Conservation (phyloP, 2,329 filamentous ascomycete genomes). For the Aspergillus oerlinghausenensis region DNA sequence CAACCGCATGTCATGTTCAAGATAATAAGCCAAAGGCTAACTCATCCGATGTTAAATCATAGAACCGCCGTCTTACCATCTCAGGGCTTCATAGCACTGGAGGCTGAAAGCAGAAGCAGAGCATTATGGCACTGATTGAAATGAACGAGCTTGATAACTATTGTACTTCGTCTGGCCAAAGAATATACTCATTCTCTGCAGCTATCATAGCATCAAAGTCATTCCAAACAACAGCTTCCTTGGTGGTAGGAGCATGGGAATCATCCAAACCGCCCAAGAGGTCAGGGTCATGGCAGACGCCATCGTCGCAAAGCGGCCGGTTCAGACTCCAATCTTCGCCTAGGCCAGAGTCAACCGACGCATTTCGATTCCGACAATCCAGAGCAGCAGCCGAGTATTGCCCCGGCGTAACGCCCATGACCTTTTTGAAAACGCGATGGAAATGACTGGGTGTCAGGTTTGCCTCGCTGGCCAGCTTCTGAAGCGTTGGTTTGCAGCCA, state of each 20-base stretch:
- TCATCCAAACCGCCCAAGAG: neutral
- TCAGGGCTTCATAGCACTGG: too few relatives aligned
- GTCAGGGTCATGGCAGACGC: neutral
- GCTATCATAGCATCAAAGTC: slow-evolving; percentile 34
- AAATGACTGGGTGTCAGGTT: slow-evolving; percentile 50
- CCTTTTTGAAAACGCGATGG: slow-evolving; percentile 52
- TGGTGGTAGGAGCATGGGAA: neutral
- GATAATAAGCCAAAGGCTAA: too few relatives aligned
- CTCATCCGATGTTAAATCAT: too few relatives aligned
- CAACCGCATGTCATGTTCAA: too few relatives aligned
- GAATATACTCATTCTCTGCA: slow-evolving; percentile 16
- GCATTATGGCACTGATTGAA: neutral
- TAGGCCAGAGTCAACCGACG: neutral
- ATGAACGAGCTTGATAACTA: slow-evolving; percentile 1
- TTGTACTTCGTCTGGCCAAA: slow-evolving; percentile 7
- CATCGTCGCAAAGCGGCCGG: neutral
- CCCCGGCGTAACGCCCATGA: slow-evolving; percentile 48
- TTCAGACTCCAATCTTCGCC: neutral
- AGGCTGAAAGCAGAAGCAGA: too few relatives aligned
- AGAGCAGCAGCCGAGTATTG: slow-evolving; percentile 24
- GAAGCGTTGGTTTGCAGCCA: slow-evolving; percentile 36
- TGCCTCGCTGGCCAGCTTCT: slow-evolving; percentile 45
- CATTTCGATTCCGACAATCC: slow-evolving; percentile 3
- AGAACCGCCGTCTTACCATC: too few relatives aligned
- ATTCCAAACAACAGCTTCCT: slow-evolving; percentile 25